phyloP scores from a whole-genome alignment of 108 stramenopile genomes.

The Schizochytrium sp. region DNA sequence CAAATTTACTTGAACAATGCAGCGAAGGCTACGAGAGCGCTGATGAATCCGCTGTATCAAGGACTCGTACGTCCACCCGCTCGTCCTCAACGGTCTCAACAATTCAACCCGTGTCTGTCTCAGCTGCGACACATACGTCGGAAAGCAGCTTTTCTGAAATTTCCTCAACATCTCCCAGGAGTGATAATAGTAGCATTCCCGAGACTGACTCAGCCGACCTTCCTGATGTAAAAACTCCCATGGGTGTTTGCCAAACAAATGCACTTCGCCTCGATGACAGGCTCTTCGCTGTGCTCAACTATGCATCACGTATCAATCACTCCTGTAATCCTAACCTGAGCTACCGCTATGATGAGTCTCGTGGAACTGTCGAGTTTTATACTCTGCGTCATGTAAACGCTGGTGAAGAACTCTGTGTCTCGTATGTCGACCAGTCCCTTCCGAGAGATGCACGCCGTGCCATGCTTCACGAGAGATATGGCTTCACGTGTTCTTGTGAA shows the following conservation, averaged over 20 bases:
- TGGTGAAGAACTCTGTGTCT: slow-evolving; percentile 46
- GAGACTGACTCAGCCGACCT: background rate
- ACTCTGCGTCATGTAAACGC: background rate
- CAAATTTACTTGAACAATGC: background rate
- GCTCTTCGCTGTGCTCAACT: background rate
- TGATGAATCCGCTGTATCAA: background rate
- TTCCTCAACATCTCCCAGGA: background rate
- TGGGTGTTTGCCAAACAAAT: slow-evolving; percentile 41
- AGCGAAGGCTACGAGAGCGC: background rate
- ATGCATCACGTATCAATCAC: slow-evolving; percentile 49
- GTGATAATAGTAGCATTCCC: background rate
- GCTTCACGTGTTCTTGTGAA: background rate
- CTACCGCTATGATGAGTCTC: slow-evolving; percentile 19
- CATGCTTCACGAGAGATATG: background rate
- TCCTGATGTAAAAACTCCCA: background rate
- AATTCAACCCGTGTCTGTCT: too few relatives aligned
- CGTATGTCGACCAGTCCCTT: slow-evolving; percentile 25
- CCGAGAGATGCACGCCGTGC: background rate
- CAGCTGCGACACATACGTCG: too few relatives aligned
- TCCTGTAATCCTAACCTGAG: slow-evolving; percentile 27
- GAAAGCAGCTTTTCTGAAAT: background rate
- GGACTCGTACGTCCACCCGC: background rate
- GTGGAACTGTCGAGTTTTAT: background rate
- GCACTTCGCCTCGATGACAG: background rate
- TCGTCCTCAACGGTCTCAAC: background rate